These are phyloP conservation scores for Peziza echinospora DNA, from an alignment of 495 filamentous ascomycete genomes.

Conservation along the genomic window DNA sequence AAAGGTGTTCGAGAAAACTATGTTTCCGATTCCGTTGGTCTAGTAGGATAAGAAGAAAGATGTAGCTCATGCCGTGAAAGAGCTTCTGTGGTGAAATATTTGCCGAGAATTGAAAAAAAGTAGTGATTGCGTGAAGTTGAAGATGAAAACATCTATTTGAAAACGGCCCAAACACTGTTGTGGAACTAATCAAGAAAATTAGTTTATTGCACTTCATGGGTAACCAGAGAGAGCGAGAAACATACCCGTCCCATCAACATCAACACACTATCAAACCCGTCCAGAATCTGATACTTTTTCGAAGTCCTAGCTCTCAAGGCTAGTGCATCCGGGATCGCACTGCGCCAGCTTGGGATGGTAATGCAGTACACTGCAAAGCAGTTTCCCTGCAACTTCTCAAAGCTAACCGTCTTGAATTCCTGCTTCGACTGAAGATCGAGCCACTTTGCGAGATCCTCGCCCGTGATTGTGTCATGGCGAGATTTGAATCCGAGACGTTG, in stretches of 20 bases:
- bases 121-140: too few species aligned
- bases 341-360: conserved; percentile 6
- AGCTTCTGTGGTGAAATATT: too few species aligned
- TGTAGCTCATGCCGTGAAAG: too few species aligned
- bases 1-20: too few species aligned
- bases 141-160: conserved; percentile 1
- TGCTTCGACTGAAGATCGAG: conserved; percentile 2
- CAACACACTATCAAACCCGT: conserved; percentile 8
- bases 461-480: conserved; percentile 1
- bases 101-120: too few species aligned
- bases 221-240: neutral
- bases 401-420: conserved; percentile 4
- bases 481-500: conserved; percentile 4
- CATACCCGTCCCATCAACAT: conserved; percentile 10
- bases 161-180: conserved; percentile 8
- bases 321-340: conserved; percentile 4
- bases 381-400: conserved; percentile 12
- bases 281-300: conserved; percentile 8
- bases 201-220: neutral
- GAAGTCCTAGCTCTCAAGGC: conserved; percentile 4
- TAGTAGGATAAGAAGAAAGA: too few species aligned
- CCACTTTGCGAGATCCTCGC: conserved; percentile 7
- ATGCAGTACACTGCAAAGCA: conserved; percentile 12
- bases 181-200: conserved; percentile 4
- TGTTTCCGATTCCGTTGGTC: too few species aligned